Base-by-base conservation (phyloP, 495 filamentous ascomycete species). In the Lineolata rhizophorae region DNA sequence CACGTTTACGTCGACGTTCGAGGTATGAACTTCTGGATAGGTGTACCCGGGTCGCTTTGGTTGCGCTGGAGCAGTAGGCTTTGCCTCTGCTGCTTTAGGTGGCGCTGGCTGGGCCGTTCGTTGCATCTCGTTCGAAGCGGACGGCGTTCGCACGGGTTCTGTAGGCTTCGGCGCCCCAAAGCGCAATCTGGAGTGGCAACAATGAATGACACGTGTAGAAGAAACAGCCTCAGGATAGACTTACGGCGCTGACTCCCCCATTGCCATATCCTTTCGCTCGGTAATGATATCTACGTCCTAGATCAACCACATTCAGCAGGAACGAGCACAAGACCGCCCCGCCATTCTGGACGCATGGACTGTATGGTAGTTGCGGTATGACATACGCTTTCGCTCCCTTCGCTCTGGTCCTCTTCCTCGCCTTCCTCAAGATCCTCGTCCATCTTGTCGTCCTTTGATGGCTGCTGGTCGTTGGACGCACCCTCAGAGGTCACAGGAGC, bases 231-330 rank as follows among this genome's bases (percentile, higher is more conserved):
- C n/a, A n/a, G n/a, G n/a, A n/a, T n/a, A 43, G 50, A 40, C 68
- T 60, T 48, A 67, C 64, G 66, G 58, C 45, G 68, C 60, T 27
- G 78, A 64, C 32, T 80, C 70, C 26, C 77, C 60, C 36, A 74
- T 74, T 8, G 68, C 55, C 37, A 74, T 74, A 32, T 83, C 80
- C 52, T 87, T 78, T 20, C 65, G 56, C 42, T 84, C 87, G 37
- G 78, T 83, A 42, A 94, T 90, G 44, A 97, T 90, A 44, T 95
- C 83, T 42, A 97, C 76, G 38, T 95, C 87, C 67, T 93, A 30
- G 24, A 6, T 19, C 18, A 4, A 10, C n/a, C n/a, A n/a, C n/a
- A n/a, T n/a, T n/a, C n/a, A n/a, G n/a, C n/a, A n/a, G n/a, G n/a
- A n/a, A n/a, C n/a, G n/a, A n/a, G n/a, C n/a, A n/a, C n/a, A n/a